Evolutionary conservation across 257 asterid genomes (phyloP).

Genomic region (Solanum pennellii): DNA sequence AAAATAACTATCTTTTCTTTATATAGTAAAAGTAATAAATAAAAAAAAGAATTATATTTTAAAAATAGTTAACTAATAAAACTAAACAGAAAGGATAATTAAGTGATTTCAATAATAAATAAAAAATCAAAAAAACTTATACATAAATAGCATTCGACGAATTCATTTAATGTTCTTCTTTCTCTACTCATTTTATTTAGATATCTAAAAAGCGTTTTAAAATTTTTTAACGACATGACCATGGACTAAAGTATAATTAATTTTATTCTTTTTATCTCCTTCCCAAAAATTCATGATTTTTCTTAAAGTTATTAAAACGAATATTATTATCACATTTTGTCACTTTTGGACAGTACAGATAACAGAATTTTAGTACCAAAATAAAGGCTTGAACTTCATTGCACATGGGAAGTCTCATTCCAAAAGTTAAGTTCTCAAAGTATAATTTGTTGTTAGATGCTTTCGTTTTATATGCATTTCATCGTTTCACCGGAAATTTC

Average conservation of each 20-base stretch:
- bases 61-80: fast-evolving
- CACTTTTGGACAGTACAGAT: not conserved
- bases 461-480: not conserved
- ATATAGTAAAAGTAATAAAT: too few species aligned
- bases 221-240: not conserved
- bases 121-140: too few species aligned
- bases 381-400: not conserved
- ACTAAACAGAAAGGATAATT: too few species aligned
- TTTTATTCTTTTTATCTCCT: not conserved
- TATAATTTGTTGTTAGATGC: not conserved
- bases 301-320: not conserved
- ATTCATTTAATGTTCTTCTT: too few species aligned
- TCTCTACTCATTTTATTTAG: not conserved
- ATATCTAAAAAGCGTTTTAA: too few species aligned
- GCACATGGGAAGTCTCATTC: not conserved
- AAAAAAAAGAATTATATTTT: too few species aligned
- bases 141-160: fast-evolving
- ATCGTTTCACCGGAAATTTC: not conserved
- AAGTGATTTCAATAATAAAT: too few species aligned
- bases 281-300: not conserved
- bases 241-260: not conserved
- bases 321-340: not conserved
- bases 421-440: not conserved
- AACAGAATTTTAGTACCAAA: not conserved
- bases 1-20: too few species aligned